A percentile compares a stretch with the other conserved stretches of the same genome.
Evolutionary conservation across 2,329 filamentous ascomycete species (phyloP).

Genomic region (Remersonia thermophila): DNA sequence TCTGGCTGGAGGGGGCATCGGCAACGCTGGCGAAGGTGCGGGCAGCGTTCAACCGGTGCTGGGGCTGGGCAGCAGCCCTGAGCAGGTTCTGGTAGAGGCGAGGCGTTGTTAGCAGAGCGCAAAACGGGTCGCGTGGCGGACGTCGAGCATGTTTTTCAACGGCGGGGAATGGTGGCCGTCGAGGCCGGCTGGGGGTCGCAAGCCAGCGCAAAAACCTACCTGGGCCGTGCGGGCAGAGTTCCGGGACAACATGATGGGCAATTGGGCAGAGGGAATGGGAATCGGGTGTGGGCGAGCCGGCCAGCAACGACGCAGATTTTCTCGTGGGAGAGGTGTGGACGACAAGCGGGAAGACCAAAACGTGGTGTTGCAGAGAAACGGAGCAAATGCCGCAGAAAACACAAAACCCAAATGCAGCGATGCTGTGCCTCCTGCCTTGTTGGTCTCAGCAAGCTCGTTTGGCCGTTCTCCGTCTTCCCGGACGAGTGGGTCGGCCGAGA

Average conservation of each 20-base stretch:
- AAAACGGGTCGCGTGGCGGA: slow-evolving; percentile 17
- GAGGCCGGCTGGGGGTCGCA: not conserved
- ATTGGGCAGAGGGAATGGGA: slow-evolving; percentile 10
- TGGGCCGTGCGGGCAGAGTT: slow-evolving; percentile 44
- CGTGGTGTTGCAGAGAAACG: slow-evolving; percentile 1
- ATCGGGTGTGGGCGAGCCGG: not conserved
- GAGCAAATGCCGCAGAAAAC: slow-evolving; percentile 7
- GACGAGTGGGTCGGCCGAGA: slow-evolving; percentile 10
- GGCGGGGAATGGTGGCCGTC: slow-evolving; percentile 4
- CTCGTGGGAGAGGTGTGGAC: no score
- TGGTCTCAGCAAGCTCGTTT: slow-evolving; percentile 15
- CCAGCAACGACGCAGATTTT: no score
- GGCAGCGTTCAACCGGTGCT: slow-evolving; percentile 26
- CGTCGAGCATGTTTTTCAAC: slow-evolving; percentile 1
- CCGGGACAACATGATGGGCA: slow-evolving; percentile 44
- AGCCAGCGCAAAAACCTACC: slow-evolving; percentile 29
- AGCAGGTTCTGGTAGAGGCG: slow-evolving; percentile 35
- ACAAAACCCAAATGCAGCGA: slow-evolving; percentile 14
- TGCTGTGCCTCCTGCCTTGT: slow-evolving; percentile 9
- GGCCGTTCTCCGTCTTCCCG: slow-evolving; percentile 16
- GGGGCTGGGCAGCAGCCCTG: slow-evolving; percentile 34
- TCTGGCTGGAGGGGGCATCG: slow-evolving; percentile 35
- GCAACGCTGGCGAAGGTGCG: slow-evolving; percentile 68
- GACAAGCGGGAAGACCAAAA: no score
- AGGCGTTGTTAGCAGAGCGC: no score